Evolutionary conservation across 2,329 filamentous ascomycete species (phyloP).

Genomic region (Penicillium carneum): DNA sequence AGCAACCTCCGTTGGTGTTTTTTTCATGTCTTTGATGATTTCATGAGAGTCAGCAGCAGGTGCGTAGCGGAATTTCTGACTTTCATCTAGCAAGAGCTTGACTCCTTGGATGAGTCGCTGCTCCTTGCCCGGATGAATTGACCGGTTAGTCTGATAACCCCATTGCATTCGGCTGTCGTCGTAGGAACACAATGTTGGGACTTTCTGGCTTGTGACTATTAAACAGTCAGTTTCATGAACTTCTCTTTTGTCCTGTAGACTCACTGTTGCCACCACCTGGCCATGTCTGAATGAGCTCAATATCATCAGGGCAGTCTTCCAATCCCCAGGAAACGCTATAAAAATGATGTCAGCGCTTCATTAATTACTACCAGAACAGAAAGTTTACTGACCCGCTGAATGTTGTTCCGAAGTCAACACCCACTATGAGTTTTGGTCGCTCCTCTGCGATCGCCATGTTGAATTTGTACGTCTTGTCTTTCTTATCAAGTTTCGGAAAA

Average conservation of each 20-base stretch:
- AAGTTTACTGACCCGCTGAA: constrained; percentile 37
- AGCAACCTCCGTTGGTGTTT: constrained; percentile 14
- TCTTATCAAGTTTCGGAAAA: neutral
- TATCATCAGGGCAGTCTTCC: constrained; percentile 20
- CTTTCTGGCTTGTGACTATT: constrained; percentile 30
- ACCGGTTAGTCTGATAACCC: constrained; percentile 34
- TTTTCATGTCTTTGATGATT: constrained; percentile 1
- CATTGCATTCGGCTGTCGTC: constrained; percentile 25
- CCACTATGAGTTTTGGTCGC: constrained; percentile 31
- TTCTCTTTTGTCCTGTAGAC: neutral
- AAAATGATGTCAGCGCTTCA: neutral
- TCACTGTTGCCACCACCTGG: constrained; percentile 37
- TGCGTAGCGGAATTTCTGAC: constrained; percentile 16
- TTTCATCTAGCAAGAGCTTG: constrained; percentile 27
- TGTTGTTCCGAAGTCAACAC: constrained; percentile 44
- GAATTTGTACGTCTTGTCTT: neutral
- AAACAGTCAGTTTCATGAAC: constrained; percentile 1
- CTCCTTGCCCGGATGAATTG: constrained; percentile 27
- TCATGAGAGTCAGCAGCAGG: constrained; percentile 16
- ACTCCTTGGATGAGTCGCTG: constrained; percentile 32
- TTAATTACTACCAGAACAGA: neutral
- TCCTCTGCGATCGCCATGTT: neutral
- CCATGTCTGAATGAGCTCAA: constrained; percentile 38
- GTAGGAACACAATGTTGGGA: constrained; percentile 31
- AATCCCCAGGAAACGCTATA: constrained; percentile 34